Conservation (phyloP, 2,329 filamentous ascomycete genomes). For the Thermochaetoides dissita region DNA sequence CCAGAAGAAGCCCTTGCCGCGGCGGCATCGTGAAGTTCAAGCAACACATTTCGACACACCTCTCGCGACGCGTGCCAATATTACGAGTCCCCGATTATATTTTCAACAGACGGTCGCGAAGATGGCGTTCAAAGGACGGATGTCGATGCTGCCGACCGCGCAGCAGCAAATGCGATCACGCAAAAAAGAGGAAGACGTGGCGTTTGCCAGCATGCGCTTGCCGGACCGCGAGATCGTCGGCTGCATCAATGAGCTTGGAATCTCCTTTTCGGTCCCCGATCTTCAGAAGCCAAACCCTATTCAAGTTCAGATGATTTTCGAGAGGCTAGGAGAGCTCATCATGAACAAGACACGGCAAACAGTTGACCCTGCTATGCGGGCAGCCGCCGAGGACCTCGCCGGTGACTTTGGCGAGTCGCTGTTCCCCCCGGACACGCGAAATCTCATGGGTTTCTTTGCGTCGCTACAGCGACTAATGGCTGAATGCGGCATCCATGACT, state of each 20-base stretch:
- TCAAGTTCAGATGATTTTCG: slow-evolving; percentile 93
- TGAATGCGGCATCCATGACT: slow-evolving; percentile 86
- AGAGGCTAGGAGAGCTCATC: slow-evolving; percentile 89
- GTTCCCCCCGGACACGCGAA: slow-evolving; percentile 74
- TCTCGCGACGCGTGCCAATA: neutral
- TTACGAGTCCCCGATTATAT: neutral
- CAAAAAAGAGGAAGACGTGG: slow-evolving; percentile 46
- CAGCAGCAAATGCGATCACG: slow-evolving; percentile 39
- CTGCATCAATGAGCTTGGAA: slow-evolving; percentile 94
- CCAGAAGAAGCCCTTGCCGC: neutral
- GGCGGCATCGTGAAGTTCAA: neutral
- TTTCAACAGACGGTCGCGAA: slow-evolving; percentile 7
- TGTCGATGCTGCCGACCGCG: slow-evolving; percentile 44
- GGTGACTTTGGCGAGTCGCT: slow-evolving; percentile 67
- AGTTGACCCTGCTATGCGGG: slow-evolving; percentile 88
- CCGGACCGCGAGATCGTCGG: slow-evolving; percentile 74
- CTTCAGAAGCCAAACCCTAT: slow-evolving; percentile 87
- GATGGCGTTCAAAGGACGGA: slow-evolving; percentile 46
- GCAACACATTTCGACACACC: slow-evolving; percentile 2
- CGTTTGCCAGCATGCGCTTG: slow-evolving; percentile 45
- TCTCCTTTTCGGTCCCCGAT: slow-evolving; percentile 73
- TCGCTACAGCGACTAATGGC: slow-evolving; percentile 65
- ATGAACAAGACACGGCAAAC: slow-evolving; percentile 89
- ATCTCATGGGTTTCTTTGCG: slow-evolving; percentile 91
- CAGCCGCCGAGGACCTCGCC: slow-evolving; percentile 75